Percentiles rank a stretch among this genome's conserved stretches.
Evolutionary conservation across 345 rosid genomes (phyloP).

Genomic region (Gossypioides kirkii): DNA sequence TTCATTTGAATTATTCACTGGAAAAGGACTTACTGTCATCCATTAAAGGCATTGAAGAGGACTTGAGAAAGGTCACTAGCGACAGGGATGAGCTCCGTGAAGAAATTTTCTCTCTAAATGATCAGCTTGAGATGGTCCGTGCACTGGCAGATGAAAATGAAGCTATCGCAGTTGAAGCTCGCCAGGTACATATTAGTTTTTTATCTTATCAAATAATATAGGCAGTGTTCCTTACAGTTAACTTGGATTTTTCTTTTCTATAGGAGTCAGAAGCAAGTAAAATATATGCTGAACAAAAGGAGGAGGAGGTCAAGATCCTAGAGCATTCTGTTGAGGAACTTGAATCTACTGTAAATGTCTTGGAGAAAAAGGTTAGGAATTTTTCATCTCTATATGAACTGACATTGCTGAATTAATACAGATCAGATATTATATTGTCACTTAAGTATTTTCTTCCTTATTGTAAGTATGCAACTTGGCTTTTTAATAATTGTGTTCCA

Average conservation of each 20-base stretch:
- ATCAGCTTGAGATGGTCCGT: slow-evolving; percentile 61
- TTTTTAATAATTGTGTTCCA: background rate
- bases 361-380: slow-evolving; percentile 76
- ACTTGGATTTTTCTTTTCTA: slow-evolving; percentile 11
- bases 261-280: slow-evolving; percentile 81
- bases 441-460: background rate
- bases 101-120: slow-evolving; percentile 54
- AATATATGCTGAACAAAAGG: slow-evolving; percentile 75
- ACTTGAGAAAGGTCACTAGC: slow-evolving; percentile 35
- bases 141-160: slow-evolving; percentile 81
- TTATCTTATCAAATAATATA: background rate
- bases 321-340: slow-evolving; percentile 88
- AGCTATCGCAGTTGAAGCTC: slow-evolving; percentile 77
- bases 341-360: slow-evolving; percentile 68
- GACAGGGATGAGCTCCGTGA: slow-evolving; percentile 61
- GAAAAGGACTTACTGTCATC: slow-evolving; percentile 45
- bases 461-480: background rate
- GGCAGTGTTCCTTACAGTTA: background rate
- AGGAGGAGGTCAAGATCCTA: slow-evolving; percentile 82
- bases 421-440: background rate
- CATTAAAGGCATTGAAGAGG: slow-evolving; percentile 44
- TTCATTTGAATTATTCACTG: slow-evolving; percentile 47
- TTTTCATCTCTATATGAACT: background rate
- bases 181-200: slow-evolving; percentile 44
- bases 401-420: background rate